phyloP scores from a whole-genome alignment of 2,329 filamentous ascomycete genomes.

The Neodidymelliopsis sp. region DNA sequence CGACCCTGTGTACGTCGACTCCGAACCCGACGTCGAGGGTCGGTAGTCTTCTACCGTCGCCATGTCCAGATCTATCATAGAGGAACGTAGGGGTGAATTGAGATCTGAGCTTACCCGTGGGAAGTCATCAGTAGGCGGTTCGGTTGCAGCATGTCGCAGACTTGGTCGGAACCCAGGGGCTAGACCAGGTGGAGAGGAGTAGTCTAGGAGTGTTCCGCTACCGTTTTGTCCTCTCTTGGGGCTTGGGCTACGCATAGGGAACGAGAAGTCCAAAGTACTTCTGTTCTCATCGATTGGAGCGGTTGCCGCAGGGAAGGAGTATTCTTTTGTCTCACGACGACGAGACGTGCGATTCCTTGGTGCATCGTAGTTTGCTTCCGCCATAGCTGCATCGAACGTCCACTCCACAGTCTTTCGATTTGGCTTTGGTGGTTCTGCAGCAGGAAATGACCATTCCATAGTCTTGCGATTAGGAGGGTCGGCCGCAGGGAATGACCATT shows the following conservation, averaged over 20 bases:
- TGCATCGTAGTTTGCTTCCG: slow-evolving; percentile 45
- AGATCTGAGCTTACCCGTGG: slow-evolving; percentile 45
- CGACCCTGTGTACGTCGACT: slow-evolving; percentile 44
- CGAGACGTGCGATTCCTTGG: slow-evolving; percentile 42
- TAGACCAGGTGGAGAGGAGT: slow-evolving; percentile 41
- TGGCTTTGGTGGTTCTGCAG: slow-evolving; percentile 42
- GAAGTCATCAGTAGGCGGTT: slow-evolving; percentile 51
- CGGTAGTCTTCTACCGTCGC: slow-evolving; percentile 52
- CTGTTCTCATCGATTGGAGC: slow-evolving; percentile 33
- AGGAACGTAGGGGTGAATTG: slow-evolving; percentile 46
- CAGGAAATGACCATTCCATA: slow-evolving; percentile 57
- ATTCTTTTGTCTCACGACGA: slow-evolving; percentile 45
- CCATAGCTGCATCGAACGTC: slow-evolving; percentile 57
- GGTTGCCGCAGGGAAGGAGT: slow-evolving; percentile 32
- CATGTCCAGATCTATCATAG: slow-evolving; percentile 55
- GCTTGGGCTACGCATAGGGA: slow-evolving; percentile 43
- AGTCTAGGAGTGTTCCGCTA: slow-evolving; percentile 12
- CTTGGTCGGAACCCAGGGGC: slow-evolving; percentile 49
- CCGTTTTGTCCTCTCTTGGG: slow-evolving; percentile 24
- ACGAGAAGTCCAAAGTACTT: slow-evolving; percentile 47
- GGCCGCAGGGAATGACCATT: slow-evolving; percentile 60
- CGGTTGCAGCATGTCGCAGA: slow-evolving; percentile 52
- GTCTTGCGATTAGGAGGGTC: slow-evolving; percentile 51
- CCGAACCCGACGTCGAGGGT: slow-evolving; percentile 53
- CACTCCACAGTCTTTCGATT: slow-evolving; percentile 57